Conservation (phyloP, 257 asterid species). For the Fraxinus quadrangulata region DNA sequence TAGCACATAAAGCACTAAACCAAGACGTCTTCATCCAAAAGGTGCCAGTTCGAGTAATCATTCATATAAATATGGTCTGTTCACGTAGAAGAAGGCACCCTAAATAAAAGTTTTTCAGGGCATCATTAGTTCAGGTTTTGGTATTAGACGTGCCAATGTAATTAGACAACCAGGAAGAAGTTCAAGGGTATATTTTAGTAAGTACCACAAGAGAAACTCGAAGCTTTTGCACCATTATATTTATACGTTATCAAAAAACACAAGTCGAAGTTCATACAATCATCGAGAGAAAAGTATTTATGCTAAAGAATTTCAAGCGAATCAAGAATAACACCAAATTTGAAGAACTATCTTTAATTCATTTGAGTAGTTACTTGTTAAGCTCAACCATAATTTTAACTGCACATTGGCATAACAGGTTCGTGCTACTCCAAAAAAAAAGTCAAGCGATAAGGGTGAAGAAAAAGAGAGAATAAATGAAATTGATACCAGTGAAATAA, state of each 20-base stretch:
- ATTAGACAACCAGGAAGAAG: neutral
- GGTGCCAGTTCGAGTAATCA: too few species aligned
- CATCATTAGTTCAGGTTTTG: neutral
- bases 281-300: neutral
- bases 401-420: too few species aligned
- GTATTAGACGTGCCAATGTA: neutral
- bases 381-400: too few species aligned
- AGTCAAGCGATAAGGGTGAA: neutral
- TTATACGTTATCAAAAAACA: neutral
- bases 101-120: neutral
- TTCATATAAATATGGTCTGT: too few species aligned
- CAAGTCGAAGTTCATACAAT: neutral
- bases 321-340: too few species aligned
- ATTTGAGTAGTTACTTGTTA: too few species aligned
- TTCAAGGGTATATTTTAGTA: neutral
- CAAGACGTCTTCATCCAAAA: too few species aligned
- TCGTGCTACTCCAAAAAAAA: neutral
- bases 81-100: neutral
- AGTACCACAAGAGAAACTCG: neutral
- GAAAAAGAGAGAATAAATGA: neutral
- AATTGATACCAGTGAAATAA: neutral
- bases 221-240: neutral
- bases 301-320: neutral
- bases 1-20: too few species aligned
- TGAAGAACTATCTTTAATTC: too few species aligned